A percentile compares a stretch with the other conserved stretches of the same genome.
Evolutionary conservation across 2,329 filamentous ascomycete genomes (phyloP).

Genomic region (Talaromyces verruculosus): DNA sequence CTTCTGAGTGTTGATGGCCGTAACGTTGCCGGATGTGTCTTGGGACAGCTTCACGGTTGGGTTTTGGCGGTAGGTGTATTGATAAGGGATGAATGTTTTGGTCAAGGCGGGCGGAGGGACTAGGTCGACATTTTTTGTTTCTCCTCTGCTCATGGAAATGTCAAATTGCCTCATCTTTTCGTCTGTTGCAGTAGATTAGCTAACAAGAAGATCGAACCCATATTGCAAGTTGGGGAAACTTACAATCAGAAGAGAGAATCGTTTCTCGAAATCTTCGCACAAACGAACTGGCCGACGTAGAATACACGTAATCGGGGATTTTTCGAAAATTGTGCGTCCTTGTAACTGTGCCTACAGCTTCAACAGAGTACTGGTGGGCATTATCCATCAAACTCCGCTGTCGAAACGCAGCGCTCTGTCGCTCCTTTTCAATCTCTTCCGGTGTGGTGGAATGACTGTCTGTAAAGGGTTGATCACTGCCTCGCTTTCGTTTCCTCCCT

Average conservation of each 20-base stretch:
- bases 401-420: constrained; percentile 14
- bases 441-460: constrained; percentile 41
- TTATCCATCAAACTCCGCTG: constrained; percentile 66
- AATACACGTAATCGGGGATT: constrained; percentile 84
- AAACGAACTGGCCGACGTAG: constrained; percentile 66
- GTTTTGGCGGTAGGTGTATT: constrained; percentile 76
- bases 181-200: constrained; percentile 39
- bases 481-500: constrained; percentile 79
- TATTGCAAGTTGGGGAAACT: constrained; percentile 25
- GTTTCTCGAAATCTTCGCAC: constrained; percentile 69
- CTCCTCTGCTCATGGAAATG: constrained; percentile 63
- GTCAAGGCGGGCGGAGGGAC: constrained; percentile 79
- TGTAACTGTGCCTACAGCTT: constrained; percentile 70
- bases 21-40: constrained; percentile 59
- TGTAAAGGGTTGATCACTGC: constrained; percentile 66
- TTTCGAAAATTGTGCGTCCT: constrained; percentile 85
- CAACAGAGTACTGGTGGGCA: constrained; percentile 62
- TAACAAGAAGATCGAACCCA: neutral
- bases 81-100: constrained; percentile 71
- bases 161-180: constrained; percentile 64
- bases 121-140: constrained; percentile 64
- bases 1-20: constrained; percentile 58
- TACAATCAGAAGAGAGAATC: constrained; percentile 70
- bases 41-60: constrained; percentile 66
- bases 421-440: constrained; percentile 22